Evolutionary conservation across 2,329 filamentous ascomycete species (phyloP).

Genomic region (Akanthomyces muscarius): DNA sequence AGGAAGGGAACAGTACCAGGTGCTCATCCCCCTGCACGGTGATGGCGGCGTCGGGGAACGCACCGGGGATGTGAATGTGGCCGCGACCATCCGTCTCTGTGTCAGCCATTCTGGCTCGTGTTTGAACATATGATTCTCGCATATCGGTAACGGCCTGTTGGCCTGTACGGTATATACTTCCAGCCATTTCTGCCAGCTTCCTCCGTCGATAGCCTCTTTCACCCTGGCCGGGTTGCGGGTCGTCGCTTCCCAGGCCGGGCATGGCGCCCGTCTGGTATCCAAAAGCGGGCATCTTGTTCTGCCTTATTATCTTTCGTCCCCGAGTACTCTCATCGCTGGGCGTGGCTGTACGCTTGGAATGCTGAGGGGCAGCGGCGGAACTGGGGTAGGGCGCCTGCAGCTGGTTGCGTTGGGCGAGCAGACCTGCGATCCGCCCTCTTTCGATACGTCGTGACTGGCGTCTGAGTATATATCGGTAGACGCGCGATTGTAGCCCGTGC

Average conservation of each 20-base stretch:
- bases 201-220: slow-evolving; percentile 70
- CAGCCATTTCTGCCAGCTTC: slow-evolving; percentile 66
- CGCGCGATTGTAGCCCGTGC: slow-evolving; percentile 66
- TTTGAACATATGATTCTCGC: slow-evolving; percentile 56
- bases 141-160: slow-evolving; percentile 56
- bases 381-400: slow-evolving; percentile 40
- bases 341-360: slow-evolving; percentile 17
- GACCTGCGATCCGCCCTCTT: slow-evolving; percentile 44
- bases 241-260: slow-evolving; percentile 24
- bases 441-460: slow-evolving; percentile 55
- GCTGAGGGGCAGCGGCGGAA: slow-evolving; percentile 27
- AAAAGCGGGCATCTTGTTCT: slow-evolving; percentile 28
- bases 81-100: slow-evolving; percentile 27
- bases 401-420: slow-evolving; percentile 38
- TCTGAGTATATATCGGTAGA: slow-evolving; percentile 70
- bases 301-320: slow-evolving; percentile 27
- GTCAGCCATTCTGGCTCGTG: slow-evolving; percentile 35
- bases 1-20: slow-evolving; percentile 93
- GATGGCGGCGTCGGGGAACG: slow-evolving; percentile 82
- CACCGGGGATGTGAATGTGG: slow-evolving; percentile 57
- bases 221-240: slow-evolving; percentile 29
- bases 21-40: slow-evolving; percentile 78
- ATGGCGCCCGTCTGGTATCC: slow-evolving; percentile 17
- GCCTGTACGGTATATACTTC: slow-evolving; percentile 53
- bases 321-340: slow-evolving; percentile 32